phyloP scores from a whole-genome alignment of 768 basidiomycete genomes.

The Lentinula sp. region DNA sequence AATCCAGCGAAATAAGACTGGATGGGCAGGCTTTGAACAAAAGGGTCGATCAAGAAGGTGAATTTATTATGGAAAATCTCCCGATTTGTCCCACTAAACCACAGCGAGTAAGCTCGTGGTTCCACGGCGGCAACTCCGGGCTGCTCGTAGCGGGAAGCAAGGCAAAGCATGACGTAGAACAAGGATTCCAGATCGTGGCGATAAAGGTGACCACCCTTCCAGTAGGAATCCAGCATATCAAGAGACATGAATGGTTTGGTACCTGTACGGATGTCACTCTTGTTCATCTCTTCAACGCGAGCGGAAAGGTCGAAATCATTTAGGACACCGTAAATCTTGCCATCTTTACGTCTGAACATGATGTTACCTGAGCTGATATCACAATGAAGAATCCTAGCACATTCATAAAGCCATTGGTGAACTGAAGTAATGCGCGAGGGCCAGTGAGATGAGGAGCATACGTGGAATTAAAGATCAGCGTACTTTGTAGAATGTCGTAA shows the following conservation, averaged over 20 bases:
- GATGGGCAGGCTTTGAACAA: not conserved
- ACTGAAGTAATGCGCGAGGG: not conserved
- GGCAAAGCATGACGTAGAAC: conserved; percentile 5
- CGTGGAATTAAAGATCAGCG: not conserved
- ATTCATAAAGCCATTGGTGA: conserved; percentile 6
- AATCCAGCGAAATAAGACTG: not conserved
- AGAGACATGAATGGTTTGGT: conserved; percentile 3
- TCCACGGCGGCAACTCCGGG: not conserved
- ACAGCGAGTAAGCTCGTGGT: not conserved
- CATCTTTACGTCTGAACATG: conserved; percentile 10
- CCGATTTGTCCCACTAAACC: not conserved
- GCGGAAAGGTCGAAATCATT: conserved; percentile 9
- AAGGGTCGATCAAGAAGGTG: not conserved
- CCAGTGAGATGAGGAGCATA: too few species aligned
- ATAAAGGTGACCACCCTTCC: not conserved
- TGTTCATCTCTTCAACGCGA: not conserved
- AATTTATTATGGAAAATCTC: not conserved
- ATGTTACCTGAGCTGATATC: conserved; percentile 11
- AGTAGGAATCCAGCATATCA: not conserved
- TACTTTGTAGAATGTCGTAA: not conserved
- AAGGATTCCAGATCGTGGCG: conserved; percentile 8
- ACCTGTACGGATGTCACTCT: not conserved
- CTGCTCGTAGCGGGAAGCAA: not conserved
- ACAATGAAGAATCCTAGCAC: conserved; percentile 8
- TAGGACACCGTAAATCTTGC: conserved; percentile 8